Conservation (phyloP, 768 basidiomycete genomes). For the Amanita inopinata region DNA sequence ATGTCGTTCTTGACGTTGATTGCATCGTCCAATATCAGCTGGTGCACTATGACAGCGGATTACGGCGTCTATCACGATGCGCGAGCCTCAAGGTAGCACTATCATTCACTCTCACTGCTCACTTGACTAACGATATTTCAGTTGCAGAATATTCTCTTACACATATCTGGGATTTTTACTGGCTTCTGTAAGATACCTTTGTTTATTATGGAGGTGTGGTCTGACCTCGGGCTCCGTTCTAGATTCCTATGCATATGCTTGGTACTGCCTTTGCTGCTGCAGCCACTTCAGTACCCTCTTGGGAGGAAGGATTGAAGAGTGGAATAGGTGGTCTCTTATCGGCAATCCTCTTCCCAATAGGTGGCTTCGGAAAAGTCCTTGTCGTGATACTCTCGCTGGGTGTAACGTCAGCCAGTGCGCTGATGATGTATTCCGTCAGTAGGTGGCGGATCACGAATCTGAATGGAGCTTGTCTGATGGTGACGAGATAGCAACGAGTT, state of each 20-base stretch:
- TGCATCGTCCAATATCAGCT: constrained; percentile 29
- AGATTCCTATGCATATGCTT: constrained; percentile 38
- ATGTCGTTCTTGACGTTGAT: constrained; percentile 29
- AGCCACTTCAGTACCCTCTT: constrained; percentile 42
- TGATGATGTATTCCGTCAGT: constrained; percentile 71
- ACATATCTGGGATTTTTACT: constrained; percentile 56
- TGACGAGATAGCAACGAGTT: constrained; percentile 33
- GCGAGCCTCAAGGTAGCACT: constrained; percentile 21
- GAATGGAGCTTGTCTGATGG: background rate
- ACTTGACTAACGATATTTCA: constrained; percentile 15
- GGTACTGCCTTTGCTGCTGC: constrained; percentile 62
- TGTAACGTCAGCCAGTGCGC: constrained; percentile 64
- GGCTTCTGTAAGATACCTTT: constrained; percentile 38
- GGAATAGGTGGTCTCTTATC: constrained; percentile 56
- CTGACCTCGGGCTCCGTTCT: constrained; percentile 18
- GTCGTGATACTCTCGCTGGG: constrained; percentile 67
- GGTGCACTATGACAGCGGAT: constrained; percentile 34
- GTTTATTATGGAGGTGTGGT: background rate
- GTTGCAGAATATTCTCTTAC: constrained; percentile 49
- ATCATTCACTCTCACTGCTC: background rate
- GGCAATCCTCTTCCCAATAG: constrained; percentile 50
- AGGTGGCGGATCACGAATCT: constrained; percentile 9
- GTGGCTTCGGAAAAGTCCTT: constrained; percentile 63
- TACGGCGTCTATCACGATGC: constrained; percentile 34
- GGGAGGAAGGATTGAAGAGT: constrained; percentile 42